Evolutionary conservation across 2,329 filamentous ascomycete genomes (phyloP).

Genomic region (Diaporthe aspalathi): DNA sequence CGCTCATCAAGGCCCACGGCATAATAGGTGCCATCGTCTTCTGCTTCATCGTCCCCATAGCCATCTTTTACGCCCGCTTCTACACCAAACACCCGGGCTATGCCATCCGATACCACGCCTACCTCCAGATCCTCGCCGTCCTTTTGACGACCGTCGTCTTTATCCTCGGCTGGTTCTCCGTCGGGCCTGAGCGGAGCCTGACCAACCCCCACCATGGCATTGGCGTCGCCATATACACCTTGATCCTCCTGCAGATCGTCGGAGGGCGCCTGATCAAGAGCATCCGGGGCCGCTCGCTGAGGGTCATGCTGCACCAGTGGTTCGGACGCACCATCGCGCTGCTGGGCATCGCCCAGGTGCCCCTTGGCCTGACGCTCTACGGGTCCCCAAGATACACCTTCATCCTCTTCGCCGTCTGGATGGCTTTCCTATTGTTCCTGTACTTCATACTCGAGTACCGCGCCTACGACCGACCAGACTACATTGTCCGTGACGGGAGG

Average conservation of each 20-base stretch:
- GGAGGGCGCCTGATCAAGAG: conserved; percentile 73
- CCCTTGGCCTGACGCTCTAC: conserved; percentile 90
- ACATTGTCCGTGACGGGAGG: conserved; percentile 69
- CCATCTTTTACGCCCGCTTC: conserved; percentile 81
- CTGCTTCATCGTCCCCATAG: conserved; percentile 76
- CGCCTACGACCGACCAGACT: conserved; percentile 65
- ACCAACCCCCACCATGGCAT: conserved; percentile 90
- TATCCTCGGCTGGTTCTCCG: conserved; percentile 80
- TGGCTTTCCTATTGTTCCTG: conserved; percentile 74
- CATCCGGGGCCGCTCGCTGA: conserved; percentile 61
- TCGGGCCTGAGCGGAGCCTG: conserved; percentile 76
- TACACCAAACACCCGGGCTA: conserved; percentile 70
- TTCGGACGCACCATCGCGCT: conserved; percentile 81
- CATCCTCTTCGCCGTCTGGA: conserved; percentile 85
- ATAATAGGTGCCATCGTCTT: conserved; percentile 80
- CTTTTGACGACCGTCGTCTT: conserved; percentile 78
- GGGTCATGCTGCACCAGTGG: conserved; percentile 85
- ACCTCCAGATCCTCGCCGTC: conserved; percentile 77
- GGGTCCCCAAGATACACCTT: conserved; percentile 89
- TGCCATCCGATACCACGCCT: conserved; percentile 77
- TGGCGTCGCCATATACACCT: conserved; percentile 80
- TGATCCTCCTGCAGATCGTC: conserved; percentile 77
- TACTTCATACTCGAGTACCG: conserved; percentile 87
- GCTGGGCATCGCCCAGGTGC: conserved; percentile 86
- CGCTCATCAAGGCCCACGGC: conserved; percentile 76